Evolutionary conservation across 2,329 filamentous ascomycete species (phyloP), one percentile per base, ranked within the genome.

Genomic region (Leptographium wingfieldii): DNA sequence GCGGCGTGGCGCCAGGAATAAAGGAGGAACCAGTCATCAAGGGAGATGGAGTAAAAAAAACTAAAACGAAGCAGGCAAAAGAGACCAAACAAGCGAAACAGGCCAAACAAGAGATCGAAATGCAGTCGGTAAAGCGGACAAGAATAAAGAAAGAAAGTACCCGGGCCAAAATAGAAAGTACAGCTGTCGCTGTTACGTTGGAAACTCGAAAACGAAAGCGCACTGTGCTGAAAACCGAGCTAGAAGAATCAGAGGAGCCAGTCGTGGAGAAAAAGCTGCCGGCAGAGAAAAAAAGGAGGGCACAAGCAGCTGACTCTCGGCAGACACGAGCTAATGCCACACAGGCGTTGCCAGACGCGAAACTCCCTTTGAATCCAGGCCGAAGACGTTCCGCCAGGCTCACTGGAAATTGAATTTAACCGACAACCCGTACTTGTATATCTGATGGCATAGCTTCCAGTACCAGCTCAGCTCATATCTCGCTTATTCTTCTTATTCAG

Each of bases 11-110:
- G 4, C 63, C 72, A 0, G 73, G 72, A 0, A 72, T 75, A 35
- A 80, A 80, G 64, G 73, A 76, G 54, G 73, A 77, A 61, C 67
- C 70, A 0, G 55, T 71, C 49, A 61, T 64, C 2, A 65, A 66
- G 4, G 67, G 68, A 31, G 63, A 29, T 16, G 35, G 64, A 35
- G 68, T 67, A 64, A 63, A 61, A 35, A 54, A 54, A 38, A 5
- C 5, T 12, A 69, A 69, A 63, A 65, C 68, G 51, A 49, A 63
- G 61, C 56, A 65, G 2, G 38, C 40, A 7, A 60, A 59, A 16
- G 40, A 54, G 55, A 59, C 31, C 6, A 51, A 43, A 63, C 60
- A 48, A 16, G 33, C 33, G 9, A n/a, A 55, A 25, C 51, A 62
- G 63, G 29, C 35, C 55, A 9, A 65, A 61, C 22, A 38, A 52